Base-by-base conservation (phyloP, 352 stramenopile species). In the Globisporangium apiculatum region DNA sequence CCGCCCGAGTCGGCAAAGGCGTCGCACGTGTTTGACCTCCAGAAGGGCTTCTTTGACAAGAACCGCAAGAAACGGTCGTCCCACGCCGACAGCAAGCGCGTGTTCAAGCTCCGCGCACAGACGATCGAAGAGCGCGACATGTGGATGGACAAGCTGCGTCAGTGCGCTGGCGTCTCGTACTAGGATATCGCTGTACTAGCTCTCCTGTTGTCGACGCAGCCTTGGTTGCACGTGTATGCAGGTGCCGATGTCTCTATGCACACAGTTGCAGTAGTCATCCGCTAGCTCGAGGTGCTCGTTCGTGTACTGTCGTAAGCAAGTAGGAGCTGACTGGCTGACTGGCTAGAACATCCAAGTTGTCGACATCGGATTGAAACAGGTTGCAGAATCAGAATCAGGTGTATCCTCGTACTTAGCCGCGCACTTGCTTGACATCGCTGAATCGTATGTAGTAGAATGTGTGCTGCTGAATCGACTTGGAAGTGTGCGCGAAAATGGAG, bases 41-140 rank as follows among this genome's bases (percentile, higher is more conserved):
- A 90, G 57, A 74, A 73, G 47, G 83, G 85, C 0, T 65, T 94
- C 5, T 92, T 94, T 48, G 82, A 91, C 43, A 88, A 89, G 56
- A 91, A 89, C 59, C 82, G 70, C 48, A 88, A 84, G 49, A 91
- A 89, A 53, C 73, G 73, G 8, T 88, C 79, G 5, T 90, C 83
- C 1, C 62, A 81, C 12, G 73, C 69, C 14, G 85, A 94, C 53
- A 89, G 68, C 42, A 83, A 84, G 12, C 83, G 85, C 9, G 68
- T 86, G 49, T 95, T 93, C 59, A 91, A 93, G 52, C 61, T 95
- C 46, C 85, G 85, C n/a, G 83, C 85, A 14, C 71, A 86, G 55
- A 90, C 67, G 41, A 90, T 95, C 48, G 81, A 92, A 64, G 82
- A 93, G 55, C 83, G 84, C 17, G 79, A 92, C 49, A 70, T 76